A percentile compares a stretch with the other conserved stretches of the same genome.
phyloP scores from a whole-genome alignment of 2,329 filamentous ascomycete species.

The Alternaria incomplexa region DNA sequence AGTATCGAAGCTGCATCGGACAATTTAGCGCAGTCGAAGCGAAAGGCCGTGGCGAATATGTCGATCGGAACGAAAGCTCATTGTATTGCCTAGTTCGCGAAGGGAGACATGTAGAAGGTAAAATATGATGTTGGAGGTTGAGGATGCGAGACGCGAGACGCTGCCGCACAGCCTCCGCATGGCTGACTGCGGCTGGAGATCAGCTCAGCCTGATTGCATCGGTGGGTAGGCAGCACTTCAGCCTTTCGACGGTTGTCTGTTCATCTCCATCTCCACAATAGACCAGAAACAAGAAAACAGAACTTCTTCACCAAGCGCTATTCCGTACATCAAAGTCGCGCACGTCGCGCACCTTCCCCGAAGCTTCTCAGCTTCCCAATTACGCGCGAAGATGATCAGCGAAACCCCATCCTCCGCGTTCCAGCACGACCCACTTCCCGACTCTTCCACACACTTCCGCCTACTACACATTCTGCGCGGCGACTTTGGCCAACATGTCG shows the following conservation, averaged over 20 bases:
- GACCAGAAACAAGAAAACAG: not conserved
- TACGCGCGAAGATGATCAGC: not conserved
- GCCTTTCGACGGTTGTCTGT: not conserved
- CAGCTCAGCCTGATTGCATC: not conserved
- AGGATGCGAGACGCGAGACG: not conserved
- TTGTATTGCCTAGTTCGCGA: not conserved
- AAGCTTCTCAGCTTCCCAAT: not conserved
- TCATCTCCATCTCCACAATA: not conserved
- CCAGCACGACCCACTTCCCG: constrained; percentile 3
- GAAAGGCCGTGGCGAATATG: not conserved
- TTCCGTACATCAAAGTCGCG: not conserved
- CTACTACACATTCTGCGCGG: not conserved
- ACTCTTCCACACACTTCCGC: not conserved
- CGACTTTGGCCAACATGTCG: not conserved
- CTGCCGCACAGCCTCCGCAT: not conserved
- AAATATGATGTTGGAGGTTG: not conserved
- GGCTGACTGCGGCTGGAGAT: not conserved
- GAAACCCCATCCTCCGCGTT: not conserved
- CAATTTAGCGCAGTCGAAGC: not conserved
- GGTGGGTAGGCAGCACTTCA: not conserved
- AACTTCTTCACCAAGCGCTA: not conserved
- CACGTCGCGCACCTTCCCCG: not conserved
- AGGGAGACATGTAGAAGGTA: not conserved
- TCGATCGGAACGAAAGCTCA: not conserved
- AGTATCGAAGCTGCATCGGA: not conserved